Percentiles rank a stretch among this genome's conserved stretches.
These are phyloP conservation scores for Calonectria honghensis DNA, from an alignment of 2,329 filamentous ascomycete species.

Conservation along the genomic window DNA sequence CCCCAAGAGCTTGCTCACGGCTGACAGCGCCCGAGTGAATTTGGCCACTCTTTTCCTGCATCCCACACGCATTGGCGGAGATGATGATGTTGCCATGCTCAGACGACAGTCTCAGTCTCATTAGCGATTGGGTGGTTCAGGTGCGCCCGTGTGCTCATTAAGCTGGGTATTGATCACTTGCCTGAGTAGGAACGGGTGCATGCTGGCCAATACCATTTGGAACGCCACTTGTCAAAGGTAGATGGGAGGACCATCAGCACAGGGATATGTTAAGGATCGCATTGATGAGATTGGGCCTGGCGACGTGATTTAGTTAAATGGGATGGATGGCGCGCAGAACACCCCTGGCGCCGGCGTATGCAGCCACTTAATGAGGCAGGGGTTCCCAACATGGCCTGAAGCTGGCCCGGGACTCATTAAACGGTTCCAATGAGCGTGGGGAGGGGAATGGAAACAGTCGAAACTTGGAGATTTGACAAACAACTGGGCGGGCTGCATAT, in stretches of 20 bases:
- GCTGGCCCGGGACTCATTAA: constrained; percentile 52
- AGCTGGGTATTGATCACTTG: constrained; percentile 23
- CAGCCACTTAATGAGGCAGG: constrained; percentile 58
- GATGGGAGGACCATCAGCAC: constrained; percentile 42
- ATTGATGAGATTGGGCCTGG: constrained; percentile 54
- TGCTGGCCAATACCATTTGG: constrained; percentile 41
- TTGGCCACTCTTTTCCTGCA: constrained; percentile 7
- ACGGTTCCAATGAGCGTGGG: constrained; percentile 35
- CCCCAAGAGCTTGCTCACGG: neutral
- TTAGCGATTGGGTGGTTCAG: constrained; percentile 18
- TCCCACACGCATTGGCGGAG: constrained; percentile 7
- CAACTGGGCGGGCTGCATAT: constrained; percentile 29
- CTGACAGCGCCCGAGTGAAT: neutral
- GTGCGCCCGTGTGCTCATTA: constrained; percentile 17
- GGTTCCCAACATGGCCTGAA: constrained; percentile 51
- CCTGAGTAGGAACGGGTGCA: constrained; percentile 7
- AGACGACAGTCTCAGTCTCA: constrained; percentile 26
- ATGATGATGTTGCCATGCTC: constrained; percentile 28
- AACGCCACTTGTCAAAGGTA: constrained; percentile 45
- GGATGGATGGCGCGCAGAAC: constrained; percentile 56
- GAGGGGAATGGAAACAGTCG: constrained; percentile 35
- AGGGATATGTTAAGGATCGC: constrained; percentile 47
- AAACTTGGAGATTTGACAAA: constrained; percentile 27
- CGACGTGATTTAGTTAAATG: constrained; percentile 52
- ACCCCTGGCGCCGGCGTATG: constrained; percentile 56